A percentile compares a stretch with the other conserved stretches of the same genome.
Conservation (phyloP, 2,329 filamentous ascomycete genomes). For the Fusarium armeniacum region DNA sequence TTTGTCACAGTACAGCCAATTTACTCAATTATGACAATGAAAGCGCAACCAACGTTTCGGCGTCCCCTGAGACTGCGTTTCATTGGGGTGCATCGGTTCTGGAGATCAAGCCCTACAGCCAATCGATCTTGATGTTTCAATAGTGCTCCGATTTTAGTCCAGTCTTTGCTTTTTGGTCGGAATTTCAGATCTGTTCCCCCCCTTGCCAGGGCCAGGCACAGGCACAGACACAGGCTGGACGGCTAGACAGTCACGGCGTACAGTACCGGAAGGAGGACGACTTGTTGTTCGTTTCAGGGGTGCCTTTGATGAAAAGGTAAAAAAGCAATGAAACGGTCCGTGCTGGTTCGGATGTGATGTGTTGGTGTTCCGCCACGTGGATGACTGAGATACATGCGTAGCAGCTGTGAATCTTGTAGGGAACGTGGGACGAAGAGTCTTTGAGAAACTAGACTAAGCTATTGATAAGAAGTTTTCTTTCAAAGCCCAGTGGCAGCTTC, state of each 20-base stretch:
- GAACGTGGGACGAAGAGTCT: slow-evolving; percentile 26
- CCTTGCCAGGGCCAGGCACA: slow-evolving; percentile 26
- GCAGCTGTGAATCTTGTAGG: slow-evolving; percentile 14
- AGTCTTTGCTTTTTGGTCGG: slow-evolving; percentile 44
- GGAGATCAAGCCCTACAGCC: slow-evolving; percentile 33
- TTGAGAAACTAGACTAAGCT: slow-evolving; percentile 16
- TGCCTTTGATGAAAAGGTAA: slow-evolving; percentile 20
- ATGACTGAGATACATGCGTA: slow-evolving; percentile 29
- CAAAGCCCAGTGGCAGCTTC: background rate
- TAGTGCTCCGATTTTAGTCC: slow-evolving; percentile 26
- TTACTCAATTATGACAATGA: slow-evolving; percentile 21
- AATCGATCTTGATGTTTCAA: slow-evolving; percentile 49
- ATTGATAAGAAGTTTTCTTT: slow-evolving; percentile 13
- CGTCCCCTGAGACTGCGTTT: slow-evolving; percentile 44
- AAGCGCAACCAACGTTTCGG: slow-evolving; percentile 29
- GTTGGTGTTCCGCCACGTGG: slow-evolving; percentile 46
- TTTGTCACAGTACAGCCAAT: slow-evolving; percentile 25
- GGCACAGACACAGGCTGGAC: background rate
- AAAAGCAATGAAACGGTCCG: slow-evolving; percentile 36
- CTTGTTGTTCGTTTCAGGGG: slow-evolving; percentile 31
- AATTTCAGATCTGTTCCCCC: slow-evolving; percentile 28
- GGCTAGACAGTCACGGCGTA: background rate
- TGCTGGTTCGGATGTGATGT: slow-evolving; percentile 27
- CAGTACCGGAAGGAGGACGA: slow-evolving; percentile 9
- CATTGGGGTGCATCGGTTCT: slow-evolving; percentile 43